Base-by-base conservation (phyloP, 2,329 filamentous ascomycete species). In the Epicoccum sorghinum region DNA sequence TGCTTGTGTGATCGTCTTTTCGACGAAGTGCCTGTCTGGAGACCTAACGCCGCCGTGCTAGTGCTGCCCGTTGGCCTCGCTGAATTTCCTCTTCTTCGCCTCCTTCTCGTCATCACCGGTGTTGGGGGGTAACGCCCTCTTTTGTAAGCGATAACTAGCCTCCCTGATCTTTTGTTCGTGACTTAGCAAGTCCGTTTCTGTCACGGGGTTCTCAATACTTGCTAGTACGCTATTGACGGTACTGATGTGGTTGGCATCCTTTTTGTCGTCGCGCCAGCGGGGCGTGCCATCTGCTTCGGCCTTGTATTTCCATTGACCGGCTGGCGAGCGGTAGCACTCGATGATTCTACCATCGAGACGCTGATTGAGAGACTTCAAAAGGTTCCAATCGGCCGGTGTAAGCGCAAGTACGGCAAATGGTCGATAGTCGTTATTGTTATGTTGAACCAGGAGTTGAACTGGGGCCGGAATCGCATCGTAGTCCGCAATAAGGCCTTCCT, bases 241-340 rank as follows among this genome's bases (percentile, higher is more conserved):
- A 14, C 80, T 87, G 55, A 90, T 88, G 75, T 98, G 93, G 68
- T 99, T 99, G 0, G 90, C 92, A 62, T 96, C 89, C 25, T 82
- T 80, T 78, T 99, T 99, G 75, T 99, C 95, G 68, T 98, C 93
- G 47, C 95, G 84, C 75, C 97, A 93, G 27, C 93, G 87, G 64
- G 95, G 88, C 18, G 73, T 74, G 10, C 77, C 77, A 47, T 79
- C 76, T 27, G 69, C 66, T 53, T 81, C 79, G 12, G 73, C 67
- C 64, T 81, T 82, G 73, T 91, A 90, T 53, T 92, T 86, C 95
- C 95, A 99, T 22, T 87, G 80, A 14, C 84, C 84, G 52, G 87
- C 75, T 1, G 85, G 80, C 68, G 96, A 91, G 75, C 91, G 86
- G 69, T 86, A 91, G 72, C 92, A 97, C 77, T 99, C 95, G 49